Evolutionary conservation across 345 rosid genomes (phyloP).

Genomic region (Geranium rotundifolium): DNA sequence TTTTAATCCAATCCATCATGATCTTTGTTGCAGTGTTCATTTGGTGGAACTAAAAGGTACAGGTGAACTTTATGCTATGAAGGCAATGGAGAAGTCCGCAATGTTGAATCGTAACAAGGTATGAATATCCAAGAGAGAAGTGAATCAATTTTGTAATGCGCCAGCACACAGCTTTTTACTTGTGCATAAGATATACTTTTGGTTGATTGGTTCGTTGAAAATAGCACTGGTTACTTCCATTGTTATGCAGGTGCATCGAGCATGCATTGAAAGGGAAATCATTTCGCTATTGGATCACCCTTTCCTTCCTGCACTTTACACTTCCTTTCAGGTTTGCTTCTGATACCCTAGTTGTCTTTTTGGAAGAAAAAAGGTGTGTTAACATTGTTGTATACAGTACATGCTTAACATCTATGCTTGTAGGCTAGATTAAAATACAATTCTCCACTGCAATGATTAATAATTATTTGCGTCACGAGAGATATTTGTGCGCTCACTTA

Average conservation of each 20-base stretch:
- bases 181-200: not conserved
- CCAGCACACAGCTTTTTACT: too few species aligned
- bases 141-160: not conserved
- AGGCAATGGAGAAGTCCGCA: constrained; percentile 88
- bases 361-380: not conserved
- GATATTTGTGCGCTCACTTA: too few species aligned
- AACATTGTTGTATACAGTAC: too few species aligned
- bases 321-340: constrained; percentile 76
- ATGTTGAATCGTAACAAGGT: constrained; percentile 95
- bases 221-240: not conserved
- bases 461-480: too few species aligned
- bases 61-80: constrained; percentile 79
- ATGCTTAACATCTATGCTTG: too few species aligned
- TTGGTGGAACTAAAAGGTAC: constrained; percentile 76
- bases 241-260: constrained; percentile 69
- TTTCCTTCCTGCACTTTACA: constrained; percentile 78
- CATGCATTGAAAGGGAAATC: constrained; percentile 89
- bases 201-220: constrained; percentile 1
- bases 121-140: constrained; percentile 1
- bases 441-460: too few species aligned
- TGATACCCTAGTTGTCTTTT: not conserved
- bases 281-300: constrained; percentile 88
- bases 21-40: constrained; percentile 48
- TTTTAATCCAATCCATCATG: not conserved
- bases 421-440: too few species aligned